These are phyloP conservation scores for Musa schizocarpa DNA, from an alignment of 176 grass and related monocot genomes.

Conservation along the genomic window DNA sequence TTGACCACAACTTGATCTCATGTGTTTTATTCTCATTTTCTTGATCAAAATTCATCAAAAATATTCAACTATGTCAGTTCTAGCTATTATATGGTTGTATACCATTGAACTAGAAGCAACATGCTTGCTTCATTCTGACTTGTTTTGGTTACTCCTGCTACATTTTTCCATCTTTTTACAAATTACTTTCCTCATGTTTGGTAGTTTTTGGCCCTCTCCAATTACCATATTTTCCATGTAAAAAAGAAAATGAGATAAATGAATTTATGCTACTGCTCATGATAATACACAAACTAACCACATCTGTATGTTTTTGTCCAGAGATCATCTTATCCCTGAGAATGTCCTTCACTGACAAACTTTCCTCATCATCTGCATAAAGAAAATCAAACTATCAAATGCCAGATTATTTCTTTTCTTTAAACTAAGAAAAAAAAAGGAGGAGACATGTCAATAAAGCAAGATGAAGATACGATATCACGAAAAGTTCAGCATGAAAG, in stretches of 20 bases:
- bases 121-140: no score
- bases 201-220: background rate
- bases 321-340: slow-evolving; percentile 16
- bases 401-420: background rate
- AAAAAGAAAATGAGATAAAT: background rate
- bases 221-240: background rate
- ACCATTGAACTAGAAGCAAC: no score
- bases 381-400: background rate
- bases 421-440: background rate
- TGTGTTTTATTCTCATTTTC: no score
- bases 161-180: background rate
- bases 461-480: background rate
- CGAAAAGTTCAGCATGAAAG: background rate
- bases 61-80: no score
- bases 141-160: background rate
- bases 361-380: slow-evolving; percentile 49
- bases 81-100: no score
- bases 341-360: background rate
- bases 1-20: no score
- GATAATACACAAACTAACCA: slow-evolving; percentile 18
- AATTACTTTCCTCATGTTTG: background rate
- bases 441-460: background rate
- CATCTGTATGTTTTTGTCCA: slow-evolving; percentile 14
- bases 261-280: background rate
- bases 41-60: no score